Evolutionary conservation across 2,329 filamentous ascomycete species (phyloP), one percentile per base, ranked within the genome.

Genomic region (Chaetomium sp.): DNA sequence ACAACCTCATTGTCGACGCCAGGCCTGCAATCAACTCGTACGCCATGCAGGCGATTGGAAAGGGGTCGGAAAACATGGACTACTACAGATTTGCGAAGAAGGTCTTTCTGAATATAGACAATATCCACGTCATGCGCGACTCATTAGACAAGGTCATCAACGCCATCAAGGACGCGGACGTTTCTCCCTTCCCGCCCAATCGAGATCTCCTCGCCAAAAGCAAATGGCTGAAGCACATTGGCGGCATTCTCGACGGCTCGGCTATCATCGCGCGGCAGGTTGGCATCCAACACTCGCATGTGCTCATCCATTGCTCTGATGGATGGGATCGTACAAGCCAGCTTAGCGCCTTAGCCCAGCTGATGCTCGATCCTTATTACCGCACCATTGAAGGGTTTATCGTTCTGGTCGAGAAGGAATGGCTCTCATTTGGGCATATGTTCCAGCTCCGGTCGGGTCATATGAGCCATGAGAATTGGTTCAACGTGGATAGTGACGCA

Each of bases 311-410:
- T 71, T 99, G 94, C 72, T 97, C 94, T 2, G 94, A 99, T 71
- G 94, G 94, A 4, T 99, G 94, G 94, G 94, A 99, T 72, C 87
- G 94, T 50, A 99, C 94, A 6, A 92, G 91, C 66, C 94, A 99
- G 72, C 79, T 99, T 51, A 95, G 91, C 66, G 91, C 91, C 4
- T 74, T 99, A 55, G 87, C 91, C 54, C 91, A 99, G 72, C 79
- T 99, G 41, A 92, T 96, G 76, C 80, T 99, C 7, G 94, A 99
- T 67, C 94, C 94, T 0, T 96, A 95, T 71, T 99, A 91, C 70
- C 84, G 94, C 51, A 97, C 94, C 0, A 76, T 99, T 49, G 88
- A 96, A 63, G 94, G 94, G 0, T 99, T 97, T 70, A 91, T 97
- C 64, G 85, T 95, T 2, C 76, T 99, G 6, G 81, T 99, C 2